Evolutionary conservation across 805 yeast genomes (phyloP), one percentile per base, ranked within the genome.

Genomic region (Danielia oregonensis): DNA sequence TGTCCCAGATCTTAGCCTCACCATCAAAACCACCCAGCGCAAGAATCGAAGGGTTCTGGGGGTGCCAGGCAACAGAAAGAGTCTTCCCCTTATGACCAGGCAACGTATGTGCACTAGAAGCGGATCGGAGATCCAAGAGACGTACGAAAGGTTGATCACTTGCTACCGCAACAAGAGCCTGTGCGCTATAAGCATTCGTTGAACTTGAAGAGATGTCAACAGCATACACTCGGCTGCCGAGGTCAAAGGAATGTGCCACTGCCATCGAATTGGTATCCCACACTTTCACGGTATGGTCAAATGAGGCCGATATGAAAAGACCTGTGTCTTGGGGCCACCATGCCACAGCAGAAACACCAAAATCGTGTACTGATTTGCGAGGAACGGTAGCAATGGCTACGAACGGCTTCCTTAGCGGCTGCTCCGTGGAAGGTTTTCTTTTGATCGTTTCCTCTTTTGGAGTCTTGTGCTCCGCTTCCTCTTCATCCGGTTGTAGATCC

Each of bases 271-370:
- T 72, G 0, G 96, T 72, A 52, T 87, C 96, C 94, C 95, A 89
- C 1, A 87, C 68, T 42, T 80, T 83, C 15, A 88, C 74, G 0
- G 78, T 73, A 38, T 74, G 77, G 56, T 89, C 97, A 55, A 79
- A 86, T 0, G 96, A 86, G 1, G 87, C 78, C 3, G 87, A 74
- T 13, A 87, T 69, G 61, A 87, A 88, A 79, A 89, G 70, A 1
- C 96, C 96, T 22, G 80, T 77, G 57, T 89, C 97, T 29, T 65
- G 63, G 0, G 93, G 88, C 91, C 96, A 91, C 97, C 97, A 89
- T 48, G 72, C 67, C 1, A 86, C 65, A 11, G 75, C 61, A 0
- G 95, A 83, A 0, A 89, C 68, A 0, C 96, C 95, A 54, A 70
- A 86, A 13, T 62, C 55, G 52, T 89, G 97, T 11, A 56, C 67